These are phyloP conservation scores for Teratosphaeria gauchensis DNA, from an alignment of 2,329 filamentous ascomycete genomes.

Conservation along the genomic window DNA sequence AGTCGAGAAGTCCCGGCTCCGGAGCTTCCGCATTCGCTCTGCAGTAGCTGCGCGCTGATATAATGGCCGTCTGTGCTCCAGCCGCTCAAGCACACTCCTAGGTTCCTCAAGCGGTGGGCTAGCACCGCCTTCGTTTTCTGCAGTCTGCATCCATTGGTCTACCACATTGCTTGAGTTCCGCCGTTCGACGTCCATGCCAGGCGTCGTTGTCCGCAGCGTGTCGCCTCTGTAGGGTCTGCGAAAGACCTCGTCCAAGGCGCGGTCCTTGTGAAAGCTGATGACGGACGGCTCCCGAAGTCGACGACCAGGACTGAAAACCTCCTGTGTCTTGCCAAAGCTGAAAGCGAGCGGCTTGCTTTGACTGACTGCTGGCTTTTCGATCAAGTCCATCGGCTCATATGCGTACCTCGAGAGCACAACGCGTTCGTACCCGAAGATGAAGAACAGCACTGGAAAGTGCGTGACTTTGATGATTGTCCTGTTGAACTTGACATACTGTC, in stretches of 20 bases:
- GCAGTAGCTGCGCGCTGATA: constrained; percentile 42
- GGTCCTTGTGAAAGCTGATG: constrained; percentile 80
- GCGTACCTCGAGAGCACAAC: constrained; percentile 64
- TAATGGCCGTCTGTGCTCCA: constrained; percentile 46
- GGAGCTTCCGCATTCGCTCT: constrained; percentile 17
- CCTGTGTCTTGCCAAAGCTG: constrained; percentile 25
- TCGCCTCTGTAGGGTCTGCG: constrained; percentile 55
- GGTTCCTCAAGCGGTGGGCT: constrained; percentile 53
- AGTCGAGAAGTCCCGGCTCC: constrained; percentile 39
- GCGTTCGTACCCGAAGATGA: constrained; percentile 80
- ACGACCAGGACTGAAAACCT: constrained; percentile 59
- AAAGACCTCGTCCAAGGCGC: constrained; percentile 85
- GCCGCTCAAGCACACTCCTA: constrained; percentile 46
- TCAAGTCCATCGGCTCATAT: constrained; percentile 74
- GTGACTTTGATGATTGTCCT: constrained; percentile 85
- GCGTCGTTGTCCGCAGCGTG: constrained; percentile 45
- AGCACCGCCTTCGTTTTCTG: constrained; percentile 45
- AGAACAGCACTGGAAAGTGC: constrained; percentile 77
- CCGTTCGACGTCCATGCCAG: constrained; percentile 41
- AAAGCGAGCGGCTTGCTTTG: constrained; percentile 24
- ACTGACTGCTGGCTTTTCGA: constrained; percentile 51
- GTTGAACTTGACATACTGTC: constrained; percentile 74
- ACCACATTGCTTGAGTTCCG: constrained; percentile 73
- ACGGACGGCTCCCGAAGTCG: constrained; percentile 67
- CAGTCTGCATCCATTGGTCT: constrained; percentile 76